Base-by-base conservation (phyloP, 345 rosid genomes). In the Hibiscus syriacus region DNA sequence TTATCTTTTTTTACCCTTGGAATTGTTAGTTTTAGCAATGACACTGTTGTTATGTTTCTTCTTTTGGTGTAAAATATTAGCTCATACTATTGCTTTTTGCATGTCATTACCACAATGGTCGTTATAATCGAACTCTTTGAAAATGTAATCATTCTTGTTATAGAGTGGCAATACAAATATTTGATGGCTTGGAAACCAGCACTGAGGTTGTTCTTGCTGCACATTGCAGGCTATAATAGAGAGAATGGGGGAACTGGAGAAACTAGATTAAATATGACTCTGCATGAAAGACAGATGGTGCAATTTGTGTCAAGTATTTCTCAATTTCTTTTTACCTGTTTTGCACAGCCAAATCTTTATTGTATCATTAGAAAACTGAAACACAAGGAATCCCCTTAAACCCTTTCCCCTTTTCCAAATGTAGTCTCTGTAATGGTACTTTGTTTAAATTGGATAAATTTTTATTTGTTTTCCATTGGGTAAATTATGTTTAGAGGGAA, bases 191-290 rank as follows among this genome's bases (percentile, higher is more conserved):
- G 9, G 6, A 39, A 41, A 68, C 64, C 29, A 11, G 34, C 45
- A 43, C 36, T 57, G 9, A 48, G 23, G 46, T 49, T 66, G 13
- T 41, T 34, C 41, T 64, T 45, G 9, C 38, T 39, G 52, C 64
- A 55, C 26, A 16, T 72, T 38, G 82, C 92, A 90, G 98, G 94
- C 97, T 16, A 90, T 90, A 58, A 90, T 93, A 46, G 97, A 90
- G 79, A 85, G 98, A 77, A 81, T 87, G 94, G 90, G 93, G 66
- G 98, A 92, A 41, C 86, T 92, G 64, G 97, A 90, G 81, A 92
- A 92, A 83, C 85, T 92, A 45, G 96, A 92, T 66, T 90, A 76
- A 84, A 55, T 61, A 10, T 3, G 52, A 19, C 43, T 48, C 43
- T 48, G 34, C 46, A 53, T 20, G 26, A 48, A 63, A 71, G 70